A percentile compares a stretch with the other conserved stretches of the same genome.
Conservation (phyloP, 257 asterid species). For the Plantago elongata region DNA sequence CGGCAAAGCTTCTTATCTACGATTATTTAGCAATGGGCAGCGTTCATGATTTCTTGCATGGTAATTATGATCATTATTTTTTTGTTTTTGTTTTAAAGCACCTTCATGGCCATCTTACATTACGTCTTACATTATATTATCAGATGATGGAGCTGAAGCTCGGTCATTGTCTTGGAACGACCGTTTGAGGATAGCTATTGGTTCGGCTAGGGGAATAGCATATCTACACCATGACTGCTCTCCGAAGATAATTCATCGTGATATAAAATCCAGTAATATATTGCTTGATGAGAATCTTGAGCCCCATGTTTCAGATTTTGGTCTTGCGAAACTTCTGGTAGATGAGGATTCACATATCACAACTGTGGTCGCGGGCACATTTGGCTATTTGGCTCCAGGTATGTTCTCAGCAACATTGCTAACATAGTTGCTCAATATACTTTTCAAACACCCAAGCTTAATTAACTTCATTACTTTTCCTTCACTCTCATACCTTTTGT, state of each 20-base stretch:
- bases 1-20: constrained; percentile 83
- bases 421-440: not conserved
- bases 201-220: constrained; percentile 93
- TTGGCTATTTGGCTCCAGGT: constrained; percentile 99
- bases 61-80: constrained; percentile 31
- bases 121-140: not conserved
- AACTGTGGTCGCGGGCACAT: constrained; percentile 96
- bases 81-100: no score
- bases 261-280: constrained; percentile 86
- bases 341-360: constrained; percentile 96
- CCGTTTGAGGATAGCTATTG: constrained; percentile 77
- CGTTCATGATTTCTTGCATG: constrained; percentile 82
- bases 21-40: constrained; percentile 92
- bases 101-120: not conserved
- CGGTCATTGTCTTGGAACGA: constrained; percentile 66
- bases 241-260: constrained; percentile 88
- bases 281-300: constrained; percentile 90
- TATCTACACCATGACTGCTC: constrained; percentile 89
- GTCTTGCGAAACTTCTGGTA: constrained; percentile 88
- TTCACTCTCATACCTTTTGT: no score
- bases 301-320: constrained; percentile 92
- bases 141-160: constrained; percentile 45
- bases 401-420: constrained; percentile 5
- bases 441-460: not conserved
- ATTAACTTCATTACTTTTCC: no score